Evolutionary conservation across 805 yeast genomes (phyloP).

Genomic region (Hanseniaspora thailandica): DNA sequence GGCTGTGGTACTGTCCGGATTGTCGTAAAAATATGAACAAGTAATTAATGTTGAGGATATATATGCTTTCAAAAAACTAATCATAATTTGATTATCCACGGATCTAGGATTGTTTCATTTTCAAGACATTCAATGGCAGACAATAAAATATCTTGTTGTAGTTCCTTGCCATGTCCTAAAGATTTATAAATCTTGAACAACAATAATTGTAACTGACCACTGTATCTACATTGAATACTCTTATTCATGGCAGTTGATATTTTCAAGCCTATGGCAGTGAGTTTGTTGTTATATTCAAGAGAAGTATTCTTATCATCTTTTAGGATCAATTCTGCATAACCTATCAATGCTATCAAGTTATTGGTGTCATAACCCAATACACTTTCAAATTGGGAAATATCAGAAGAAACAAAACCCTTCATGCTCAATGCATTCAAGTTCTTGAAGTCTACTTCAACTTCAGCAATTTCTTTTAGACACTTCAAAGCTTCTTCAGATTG

Average conservation of each 20-base stretch:
- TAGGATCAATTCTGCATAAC: slow-evolving; percentile 41
- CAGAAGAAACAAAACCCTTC: slow-evolving; percentile 27
- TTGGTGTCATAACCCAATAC: slow-evolving; percentile 42
- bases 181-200: slow-evolving; percentile 50
- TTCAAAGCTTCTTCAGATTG: slow-evolving; percentile 49
- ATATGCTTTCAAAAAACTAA: neutral
- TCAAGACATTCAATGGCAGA: slow-evolving; percentile 7
- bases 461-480: slow-evolving; percentile 62
- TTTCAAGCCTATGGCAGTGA: slow-evolving; percentile 27
- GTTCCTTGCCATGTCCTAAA: slow-evolving; percentile 8
- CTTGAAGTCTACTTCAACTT: slow-evolving; percentile 35
- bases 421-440: slow-evolving; percentile 25
- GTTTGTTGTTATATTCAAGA: neutral
- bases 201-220: slow-evolving; percentile 60
- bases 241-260: slow-evolving; percentile 30
- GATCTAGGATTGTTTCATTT: slow-evolving; percentile 11
- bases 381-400: slow-evolving; percentile 54
- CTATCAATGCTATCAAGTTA: slow-evolving; percentile 43
- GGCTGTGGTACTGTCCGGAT: slow-evolving; percentile 89
- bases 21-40: slow-evolving; percentile 36
- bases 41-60: neutral
- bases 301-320: neutral
- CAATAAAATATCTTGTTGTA: slow-evolving; percentile 1
- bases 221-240: slow-evolving; percentile 33
- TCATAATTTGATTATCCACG: slow-evolving; percentile 12